phyloP scores from a whole-genome alignment of 805 yeast species.

The Sungouiella thailandica region DNA sequence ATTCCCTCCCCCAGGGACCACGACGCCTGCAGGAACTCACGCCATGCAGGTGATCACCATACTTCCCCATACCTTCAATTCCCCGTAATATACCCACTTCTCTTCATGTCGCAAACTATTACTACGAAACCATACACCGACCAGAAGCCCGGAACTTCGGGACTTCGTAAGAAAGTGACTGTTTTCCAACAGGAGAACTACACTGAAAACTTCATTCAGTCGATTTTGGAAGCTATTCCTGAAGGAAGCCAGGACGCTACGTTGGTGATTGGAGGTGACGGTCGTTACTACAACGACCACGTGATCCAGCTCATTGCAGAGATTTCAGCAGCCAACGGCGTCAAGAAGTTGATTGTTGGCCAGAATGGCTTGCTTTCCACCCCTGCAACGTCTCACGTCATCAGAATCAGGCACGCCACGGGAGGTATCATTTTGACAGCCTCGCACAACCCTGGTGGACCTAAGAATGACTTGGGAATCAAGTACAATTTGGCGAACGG shows the following conservation, averaged over 20 bases:
- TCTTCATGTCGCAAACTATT: slow-evolving; percentile 26
- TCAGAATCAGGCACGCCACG: slow-evolving; percentile 68
- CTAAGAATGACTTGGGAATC: slow-evolving; percentile 86
- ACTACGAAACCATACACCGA: slow-evolving; percentile 75
- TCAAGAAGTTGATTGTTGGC: slow-evolving; percentile 78
- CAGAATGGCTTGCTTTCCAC: slow-evolving; percentile 86
- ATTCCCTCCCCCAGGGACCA: too few relatives aligned
- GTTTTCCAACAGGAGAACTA: slow-evolving; percentile 78
- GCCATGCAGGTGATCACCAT: background rate
- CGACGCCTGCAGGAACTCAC: background rate
- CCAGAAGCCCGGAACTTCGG: slow-evolving; percentile 98
- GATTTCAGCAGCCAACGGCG: slow-evolving; percentile 90
- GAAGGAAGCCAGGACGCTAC: slow-evolving; percentile 75
- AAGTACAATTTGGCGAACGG: slow-evolving; percentile 93
- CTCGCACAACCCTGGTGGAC: slow-evolving; percentile 97
- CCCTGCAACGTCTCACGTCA: slow-evolving; percentile 94
- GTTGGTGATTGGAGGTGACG: slow-evolving; percentile 94
- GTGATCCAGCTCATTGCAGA: slow-evolving; percentile 78
- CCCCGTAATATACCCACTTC: too few relatives aligned
- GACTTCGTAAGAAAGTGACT: slow-evolving; percentile 84
- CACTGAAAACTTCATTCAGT: slow-evolving; percentile 91
- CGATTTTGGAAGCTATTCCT: slow-evolving; percentile 81
- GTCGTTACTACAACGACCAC: slow-evolving; percentile 81
- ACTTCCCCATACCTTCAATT: too few relatives aligned
- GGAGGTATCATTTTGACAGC: slow-evolving; percentile 97